Conservation (phyloP, 371 early-diverging fungal species). For the Mucor lusitanicus region DNA sequence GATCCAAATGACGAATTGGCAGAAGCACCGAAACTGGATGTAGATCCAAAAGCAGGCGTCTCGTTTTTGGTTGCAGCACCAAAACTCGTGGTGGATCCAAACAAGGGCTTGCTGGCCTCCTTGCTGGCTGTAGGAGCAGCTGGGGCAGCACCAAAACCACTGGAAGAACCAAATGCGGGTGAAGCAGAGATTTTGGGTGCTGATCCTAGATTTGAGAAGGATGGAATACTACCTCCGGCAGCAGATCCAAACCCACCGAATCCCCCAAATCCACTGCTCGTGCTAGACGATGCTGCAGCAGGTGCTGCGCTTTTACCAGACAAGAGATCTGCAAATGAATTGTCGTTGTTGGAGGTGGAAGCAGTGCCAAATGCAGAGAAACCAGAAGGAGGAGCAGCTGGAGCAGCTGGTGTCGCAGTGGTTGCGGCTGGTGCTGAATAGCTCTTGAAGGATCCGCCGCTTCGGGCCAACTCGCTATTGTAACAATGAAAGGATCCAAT, state of each 20-base stretch:
- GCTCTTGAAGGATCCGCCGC: slow-evolving; percentile 26
- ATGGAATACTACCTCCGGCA: neutral
- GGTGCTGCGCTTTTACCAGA: slow-evolving; percentile 14
- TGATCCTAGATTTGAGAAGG: slow-evolving; percentile 8
- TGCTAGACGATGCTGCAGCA: neutral
- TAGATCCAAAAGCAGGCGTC: slow-evolving; percentile 23
- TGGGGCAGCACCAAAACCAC: slow-evolving; percentile 4
- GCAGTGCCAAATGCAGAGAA: slow-evolving; percentile 11
- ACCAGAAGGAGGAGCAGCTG: slow-evolving; percentile 5
- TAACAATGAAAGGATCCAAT: slow-evolving; percentile 47
- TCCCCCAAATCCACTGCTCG: neutral
- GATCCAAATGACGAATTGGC: slow-evolving; percentile 20
- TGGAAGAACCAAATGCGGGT: slow-evolving; percentile 14
- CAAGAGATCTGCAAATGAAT: slow-evolving; percentile 18
- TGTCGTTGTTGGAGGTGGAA: neutral
- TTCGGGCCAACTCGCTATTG: slow-evolving; percentile 33
- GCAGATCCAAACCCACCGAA: slow-evolving; percentile 6
- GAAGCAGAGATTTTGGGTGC: slow-evolving; percentile 10
- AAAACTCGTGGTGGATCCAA: neutral
- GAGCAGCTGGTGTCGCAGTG: neutral
- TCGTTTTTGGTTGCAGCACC: neutral
- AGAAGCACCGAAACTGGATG: neutral
- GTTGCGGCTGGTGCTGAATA: neutral
- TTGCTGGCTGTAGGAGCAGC: slow-evolving; percentile 11
- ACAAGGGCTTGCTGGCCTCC: slow-evolving; percentile 13